Evolutionary conservation across 78 protist species (phyloP).

Genomic region (Monosiga brevicollis): DNA sequence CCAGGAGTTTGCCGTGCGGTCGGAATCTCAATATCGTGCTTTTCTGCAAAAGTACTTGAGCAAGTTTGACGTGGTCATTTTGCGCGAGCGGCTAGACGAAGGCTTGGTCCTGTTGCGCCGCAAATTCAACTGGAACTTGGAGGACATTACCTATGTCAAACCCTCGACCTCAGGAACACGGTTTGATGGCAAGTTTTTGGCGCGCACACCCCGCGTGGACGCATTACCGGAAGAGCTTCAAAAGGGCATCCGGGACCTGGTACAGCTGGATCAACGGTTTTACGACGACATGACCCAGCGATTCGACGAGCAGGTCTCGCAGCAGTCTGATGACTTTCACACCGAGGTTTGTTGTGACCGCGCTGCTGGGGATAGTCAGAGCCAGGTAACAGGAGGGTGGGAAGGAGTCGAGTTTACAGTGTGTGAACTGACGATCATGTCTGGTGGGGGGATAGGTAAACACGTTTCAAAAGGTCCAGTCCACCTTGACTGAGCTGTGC

Average conservation of each 20-base stretch:
- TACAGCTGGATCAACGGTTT: not conserved
- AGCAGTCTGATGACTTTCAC: not conserved
- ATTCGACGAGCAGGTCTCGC: not conserved
- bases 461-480: not conserved
- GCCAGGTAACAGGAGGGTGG: too few relatives aligned
- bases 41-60: not conserved
- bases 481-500: not conserved
- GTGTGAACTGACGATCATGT: too few relatives aligned
- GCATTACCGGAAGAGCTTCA: not conserved
- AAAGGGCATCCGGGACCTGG: not conserved
- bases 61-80: not conserved
- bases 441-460: not conserved
- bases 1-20: not conserved
- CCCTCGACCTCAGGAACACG: not conserved
- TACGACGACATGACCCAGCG: not conserved
- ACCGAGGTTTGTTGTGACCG: not conserved
- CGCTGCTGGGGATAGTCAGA: too few relatives aligned
- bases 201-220: not conserved
- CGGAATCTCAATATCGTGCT: not conserved
- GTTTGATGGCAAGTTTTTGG: not conserved
- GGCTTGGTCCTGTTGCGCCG: not conserved
- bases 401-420: too few relatives aligned
- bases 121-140: not conserved
- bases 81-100: not conserved
- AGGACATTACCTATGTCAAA: not conserved